A percentile compares a stretch with the other conserved stretches of the same genome.
Conservation (phyloP, 345 rosid species). For the Erucastrum elatum region DNA sequence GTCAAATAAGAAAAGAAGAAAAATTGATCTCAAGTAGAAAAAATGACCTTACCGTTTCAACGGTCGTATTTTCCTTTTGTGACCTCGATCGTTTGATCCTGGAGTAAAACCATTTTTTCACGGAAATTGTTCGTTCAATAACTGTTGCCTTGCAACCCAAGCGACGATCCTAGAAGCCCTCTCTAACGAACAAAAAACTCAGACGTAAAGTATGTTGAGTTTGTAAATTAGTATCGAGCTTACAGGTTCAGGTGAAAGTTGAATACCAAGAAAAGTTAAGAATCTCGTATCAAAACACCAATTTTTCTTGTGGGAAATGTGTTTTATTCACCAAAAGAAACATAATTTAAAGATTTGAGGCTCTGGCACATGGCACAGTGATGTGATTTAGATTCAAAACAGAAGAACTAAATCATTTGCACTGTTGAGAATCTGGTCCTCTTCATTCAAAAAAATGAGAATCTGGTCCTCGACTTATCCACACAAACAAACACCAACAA, state of each 20-base stretch:
- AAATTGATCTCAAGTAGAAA: no score
- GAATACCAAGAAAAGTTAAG: constrained; percentile 4
- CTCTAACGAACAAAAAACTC: no score
- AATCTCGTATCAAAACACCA: neutral
- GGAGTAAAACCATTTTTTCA: constrained; percentile 56
- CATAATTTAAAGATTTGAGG: neutral
- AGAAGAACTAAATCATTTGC: neutral
- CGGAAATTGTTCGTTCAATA: constrained; percentile 21
- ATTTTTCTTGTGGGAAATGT: no score
- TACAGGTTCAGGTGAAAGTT: no score
- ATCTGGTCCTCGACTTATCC: neutral
- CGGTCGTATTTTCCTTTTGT: no score
- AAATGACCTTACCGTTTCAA: no score
- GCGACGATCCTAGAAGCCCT: no score
- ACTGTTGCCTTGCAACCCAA: constrained; percentile 45
- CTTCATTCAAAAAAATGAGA: no score
- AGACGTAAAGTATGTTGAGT: no score
- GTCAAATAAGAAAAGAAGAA: no score
- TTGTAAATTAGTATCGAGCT: no score
- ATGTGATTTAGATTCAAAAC: neutral
- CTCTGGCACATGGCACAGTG: neutral
- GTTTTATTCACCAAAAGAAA: no score
- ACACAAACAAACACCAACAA: neutral
- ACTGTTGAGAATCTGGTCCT: neutral
- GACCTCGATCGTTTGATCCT: constrained; percentile 58